Conservation (phyloP, 441 rosid species). For the Populus hybrid region DNA sequence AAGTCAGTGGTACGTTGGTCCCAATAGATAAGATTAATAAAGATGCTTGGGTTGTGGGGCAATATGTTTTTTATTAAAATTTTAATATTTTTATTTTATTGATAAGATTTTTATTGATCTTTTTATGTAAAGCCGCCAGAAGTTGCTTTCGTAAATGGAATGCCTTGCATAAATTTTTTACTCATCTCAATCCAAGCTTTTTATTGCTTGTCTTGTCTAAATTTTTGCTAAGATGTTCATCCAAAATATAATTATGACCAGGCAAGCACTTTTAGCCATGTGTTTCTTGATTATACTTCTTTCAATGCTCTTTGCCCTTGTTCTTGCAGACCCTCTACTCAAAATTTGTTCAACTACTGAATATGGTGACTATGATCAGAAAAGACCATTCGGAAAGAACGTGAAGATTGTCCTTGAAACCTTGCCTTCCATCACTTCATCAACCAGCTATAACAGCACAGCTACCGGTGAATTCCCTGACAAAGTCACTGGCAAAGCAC, state of each 20-base stretch:
- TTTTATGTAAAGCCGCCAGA: background rate
- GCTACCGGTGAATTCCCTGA: conserved; percentile 20
- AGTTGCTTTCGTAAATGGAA: background rate
- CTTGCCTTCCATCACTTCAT: conserved; percentile 15
- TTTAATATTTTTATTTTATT: too few relatives aligned
- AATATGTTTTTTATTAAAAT: too few relatives aligned
- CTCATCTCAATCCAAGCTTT: background rate
- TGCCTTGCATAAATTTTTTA: background rate
- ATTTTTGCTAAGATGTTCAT: background rate
- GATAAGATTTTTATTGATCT: too few relatives aligned
- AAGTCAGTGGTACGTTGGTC: too few relatives aligned
- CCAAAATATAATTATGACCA: background rate
- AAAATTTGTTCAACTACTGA: background rate
- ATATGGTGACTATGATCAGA: background rate
- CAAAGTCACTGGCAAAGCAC: conserved; percentile 28
- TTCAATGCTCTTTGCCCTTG: background rate
- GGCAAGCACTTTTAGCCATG: background rate
- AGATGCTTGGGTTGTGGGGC: too few relatives aligned
- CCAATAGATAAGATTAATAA: too few relatives aligned
- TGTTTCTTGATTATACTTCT: background rate
- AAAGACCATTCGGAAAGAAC: conserved; percentile 17
- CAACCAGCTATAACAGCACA: conserved; percentile 20
- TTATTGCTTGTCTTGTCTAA: background rate
- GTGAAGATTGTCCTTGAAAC: conserved; percentile 16
- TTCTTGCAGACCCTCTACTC: background rate